phyloP scores from a whole-genome alignment of 768 basidiomycete species.

The Cyclocybe aegerita region DNA sequence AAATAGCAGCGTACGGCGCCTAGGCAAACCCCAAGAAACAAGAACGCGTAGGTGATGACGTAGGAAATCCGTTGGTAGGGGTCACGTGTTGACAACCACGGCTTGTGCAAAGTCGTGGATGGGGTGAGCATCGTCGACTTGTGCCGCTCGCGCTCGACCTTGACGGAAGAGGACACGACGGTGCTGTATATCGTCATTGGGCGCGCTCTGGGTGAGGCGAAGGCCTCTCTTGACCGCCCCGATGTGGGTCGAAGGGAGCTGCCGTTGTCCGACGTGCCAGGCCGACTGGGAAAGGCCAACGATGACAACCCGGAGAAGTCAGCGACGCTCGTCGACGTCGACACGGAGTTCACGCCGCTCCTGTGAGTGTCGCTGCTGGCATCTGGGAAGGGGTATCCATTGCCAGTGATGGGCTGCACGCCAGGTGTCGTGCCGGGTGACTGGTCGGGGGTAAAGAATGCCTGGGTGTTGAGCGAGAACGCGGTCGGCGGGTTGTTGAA shows the following conservation, averaged over 20 bases:
- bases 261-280: slow-evolving; percentile 26
- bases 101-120: slow-evolving; percentile 45
- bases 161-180: slow-evolving; percentile 37
- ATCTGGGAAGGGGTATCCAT: slow-evolving; percentile 35
- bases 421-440: slow-evolving; percentile 25
- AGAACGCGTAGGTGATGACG: slow-evolving; percentile 57
- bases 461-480: slow-evolving; percentile 46
- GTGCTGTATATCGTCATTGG: slow-evolving; percentile 56
- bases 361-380: slow-evolving; percentile 20
- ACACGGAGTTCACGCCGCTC: slow-evolving; percentile 35
- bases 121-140: slow-evolving; percentile 49
- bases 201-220: slow-evolving; percentile 57
- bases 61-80: slow-evolving; percentile 56
- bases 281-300: slow-evolving; percentile 37
- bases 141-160: slow-evolving; percentile 42
- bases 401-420: slow-evolving; percentile 15
- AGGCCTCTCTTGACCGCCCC: slow-evolving; percentile 49
- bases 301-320: slow-evolving; percentile 43
- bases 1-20: slow-evolving; percentile 56
- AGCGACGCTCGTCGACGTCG: slow-evolving; percentile 40
- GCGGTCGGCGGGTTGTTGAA: slow-evolving; percentile 48
- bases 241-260: slow-evolving; percentile 35
- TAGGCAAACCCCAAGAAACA: slow-evolving; percentile 55
- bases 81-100: slow-evolving; percentile 64
- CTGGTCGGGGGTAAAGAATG: slow-evolving; percentile 36